These are phyloP conservation scores for Colletotrichum phormii DNA, from an alignment of 2,329 filamentous ascomycete genomes.

Conservation along the genomic window DNA sequence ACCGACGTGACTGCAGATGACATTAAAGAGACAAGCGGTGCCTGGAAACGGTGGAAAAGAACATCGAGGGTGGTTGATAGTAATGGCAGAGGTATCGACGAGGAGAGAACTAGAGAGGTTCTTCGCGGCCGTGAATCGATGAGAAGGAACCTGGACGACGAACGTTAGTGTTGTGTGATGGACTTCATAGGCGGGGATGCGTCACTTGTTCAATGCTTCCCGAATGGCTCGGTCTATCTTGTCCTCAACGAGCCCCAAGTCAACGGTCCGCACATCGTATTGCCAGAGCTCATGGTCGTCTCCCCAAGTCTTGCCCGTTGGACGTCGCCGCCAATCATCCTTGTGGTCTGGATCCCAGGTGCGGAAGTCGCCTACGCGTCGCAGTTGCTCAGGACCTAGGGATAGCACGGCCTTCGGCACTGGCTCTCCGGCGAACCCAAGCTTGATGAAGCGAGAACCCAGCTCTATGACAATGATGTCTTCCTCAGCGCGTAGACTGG, in stretches of 20 bases:
- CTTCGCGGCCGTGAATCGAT: constrained; percentile 82
- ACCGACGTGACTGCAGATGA: constrained; percentile 80
- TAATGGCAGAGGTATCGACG: constrained; percentile 80
- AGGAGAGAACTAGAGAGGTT: constrained; percentile 80
- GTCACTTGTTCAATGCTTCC: constrained; percentile 83
- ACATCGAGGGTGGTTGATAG: constrained; percentile 81
- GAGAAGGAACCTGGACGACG: constrained; percentile 64
- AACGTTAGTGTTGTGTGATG: constrained; percentile 27
- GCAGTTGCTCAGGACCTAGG: constrained; percentile 81
- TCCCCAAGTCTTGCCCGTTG: constrained; percentile 68
- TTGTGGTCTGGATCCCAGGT: constrained; percentile 70
- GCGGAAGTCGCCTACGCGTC: constrained; percentile 85
- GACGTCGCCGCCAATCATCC: constrained; percentile 59
- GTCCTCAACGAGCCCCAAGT: constrained; percentile 85
- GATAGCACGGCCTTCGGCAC: constrained; percentile 76
- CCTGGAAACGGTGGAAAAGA: constrained; percentile 83
- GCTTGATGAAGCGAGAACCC: constrained; percentile 80
- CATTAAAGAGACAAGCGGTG: constrained; percentile 83
- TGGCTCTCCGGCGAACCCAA: constrained; percentile 88
- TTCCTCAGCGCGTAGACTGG: constrained; percentile 79
- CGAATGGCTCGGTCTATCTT: constrained; percentile 86
- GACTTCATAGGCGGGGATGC: constrained; percentile 48
- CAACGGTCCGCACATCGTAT: constrained; percentile 76
- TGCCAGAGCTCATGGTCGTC: constrained; percentile 81
- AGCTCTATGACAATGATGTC: constrained; percentile 87